A percentile compares a stretch with the other conserved stretches of the same genome.
Conservation (phyloP, 202 grass and related monocot genomes). For the Musa balbisiana region DNA sequence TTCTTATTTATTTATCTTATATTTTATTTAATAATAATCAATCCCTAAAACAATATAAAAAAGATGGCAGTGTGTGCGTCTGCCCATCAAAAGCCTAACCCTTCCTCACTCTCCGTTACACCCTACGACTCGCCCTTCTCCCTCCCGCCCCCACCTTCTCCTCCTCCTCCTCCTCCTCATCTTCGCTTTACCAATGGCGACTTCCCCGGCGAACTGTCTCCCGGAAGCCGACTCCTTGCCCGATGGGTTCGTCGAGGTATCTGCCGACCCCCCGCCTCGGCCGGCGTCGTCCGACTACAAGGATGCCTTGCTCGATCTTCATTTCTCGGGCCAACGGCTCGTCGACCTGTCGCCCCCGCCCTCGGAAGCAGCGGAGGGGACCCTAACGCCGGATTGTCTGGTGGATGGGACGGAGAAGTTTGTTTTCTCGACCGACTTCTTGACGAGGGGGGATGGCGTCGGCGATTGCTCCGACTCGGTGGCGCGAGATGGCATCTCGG, state of each 20-base stretch:
- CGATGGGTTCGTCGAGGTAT: slow-evolving; percentile 88
- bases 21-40: no score
- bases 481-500: background rate
- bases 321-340: slow-evolving; percentile 13
- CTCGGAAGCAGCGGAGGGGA: background rate
- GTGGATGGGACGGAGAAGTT: slow-evolving; percentile 27
- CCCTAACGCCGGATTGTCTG: slow-evolving; percentile 18
- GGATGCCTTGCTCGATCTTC: slow-evolving; percentile 23
- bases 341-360: slow-evolving; percentile 9
- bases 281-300: slow-evolving; percentile 12
- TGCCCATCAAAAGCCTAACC: no score
- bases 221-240: slow-evolving; percentile 79
- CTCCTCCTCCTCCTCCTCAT: background rate
- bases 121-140: background rate
- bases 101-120: no score
- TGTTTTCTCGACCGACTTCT: background rate
- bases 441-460: background rate
- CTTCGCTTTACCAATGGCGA: slow-evolving; percentile 35
- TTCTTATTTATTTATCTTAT: no score
- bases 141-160: background rate
- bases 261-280: slow-evolving; percentile 15
- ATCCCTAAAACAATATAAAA: no score
- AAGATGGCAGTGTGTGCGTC: no score
- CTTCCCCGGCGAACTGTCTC: slow-evolving; percentile 58
- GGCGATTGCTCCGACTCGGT: background rate